phyloP scores from a whole-genome alignment of 2,329 filamentous ascomycete genomes.

The Dothideomycetes sp. region DNA sequence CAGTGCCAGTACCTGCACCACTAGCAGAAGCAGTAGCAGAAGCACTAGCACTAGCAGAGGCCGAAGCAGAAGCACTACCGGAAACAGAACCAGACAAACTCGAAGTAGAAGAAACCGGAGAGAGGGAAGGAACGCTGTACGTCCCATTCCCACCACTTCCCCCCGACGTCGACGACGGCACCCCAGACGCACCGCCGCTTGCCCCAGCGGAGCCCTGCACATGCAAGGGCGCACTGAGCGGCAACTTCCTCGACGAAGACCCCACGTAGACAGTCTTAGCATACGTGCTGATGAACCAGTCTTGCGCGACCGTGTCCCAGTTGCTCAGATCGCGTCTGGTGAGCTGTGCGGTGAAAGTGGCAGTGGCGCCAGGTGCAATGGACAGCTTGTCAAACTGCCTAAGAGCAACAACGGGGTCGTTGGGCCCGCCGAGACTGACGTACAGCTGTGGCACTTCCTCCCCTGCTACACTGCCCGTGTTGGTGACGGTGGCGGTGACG shows the following conservation, averaged over 20 bases:
- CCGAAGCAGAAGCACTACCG: neutral
- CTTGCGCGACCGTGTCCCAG: constrained; percentile 70
- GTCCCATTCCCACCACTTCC: neutral
- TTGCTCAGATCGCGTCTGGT: constrained; percentile 76
- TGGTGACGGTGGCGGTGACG: constrained; percentile 57
- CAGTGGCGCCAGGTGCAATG: constrained; percentile 57
- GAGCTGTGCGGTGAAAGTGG: constrained; percentile 56
- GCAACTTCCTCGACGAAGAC: constrained; percentile 46
- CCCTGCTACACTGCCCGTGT: constrained; percentile 54
- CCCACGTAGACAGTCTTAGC: constrained; percentile 52
- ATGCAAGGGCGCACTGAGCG: constrained; percentile 24
- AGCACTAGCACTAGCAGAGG: neutral
- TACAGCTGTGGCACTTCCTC: constrained; percentile 69
- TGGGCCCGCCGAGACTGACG: constrained; percentile 65
- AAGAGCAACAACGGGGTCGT: constrained; percentile 56
- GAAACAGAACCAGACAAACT: neutral
- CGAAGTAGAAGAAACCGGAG: too few species aligned
- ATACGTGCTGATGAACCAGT: constrained; percentile 59
- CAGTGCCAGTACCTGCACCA: constrained; percentile 3
- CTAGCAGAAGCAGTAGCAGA: neutral
- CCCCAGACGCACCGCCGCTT: neutral
- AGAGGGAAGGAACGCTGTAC: too few species aligned
- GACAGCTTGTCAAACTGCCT: constrained; percentile 71
- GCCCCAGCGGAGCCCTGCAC: neutral
- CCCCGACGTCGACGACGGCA: too few species aligned